Percentiles rank a stretch among this genome's conserved stretches.
These are phyloP conservation scores for Aureobasidium leucospermi DNA, from an alignment of 2,329 filamentous ascomycete species.

Conservation along the genomic window DNA sequence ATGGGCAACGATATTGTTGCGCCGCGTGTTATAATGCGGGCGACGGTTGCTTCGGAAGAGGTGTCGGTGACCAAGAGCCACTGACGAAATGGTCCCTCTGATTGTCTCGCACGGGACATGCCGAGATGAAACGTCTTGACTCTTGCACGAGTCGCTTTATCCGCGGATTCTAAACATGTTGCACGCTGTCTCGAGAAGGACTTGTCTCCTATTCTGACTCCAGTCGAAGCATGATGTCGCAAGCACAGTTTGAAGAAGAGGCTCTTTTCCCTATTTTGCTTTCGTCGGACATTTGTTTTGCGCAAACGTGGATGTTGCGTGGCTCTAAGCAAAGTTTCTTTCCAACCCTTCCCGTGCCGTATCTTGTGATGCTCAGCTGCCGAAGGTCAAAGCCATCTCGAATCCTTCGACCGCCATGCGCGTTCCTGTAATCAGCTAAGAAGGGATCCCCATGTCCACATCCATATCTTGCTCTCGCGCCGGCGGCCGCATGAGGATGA, in stretches of 20 bases:
- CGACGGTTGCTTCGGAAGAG: neutral
- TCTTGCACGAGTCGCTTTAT: neutral
- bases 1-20: neutral
- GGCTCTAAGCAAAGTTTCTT: neutral
- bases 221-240: neutral
- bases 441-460: neutral
- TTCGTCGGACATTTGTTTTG: neutral
- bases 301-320: neutral
- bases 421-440: neutral
- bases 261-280: neutral
- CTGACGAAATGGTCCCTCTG: neutral
- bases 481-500: neutral
- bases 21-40: neutral
- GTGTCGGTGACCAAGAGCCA: neutral
- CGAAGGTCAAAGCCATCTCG: neutral
- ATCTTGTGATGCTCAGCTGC: neutral
- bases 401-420: neutral
- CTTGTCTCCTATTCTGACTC: neutral
- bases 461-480: neutral
- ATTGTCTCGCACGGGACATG: neutral
- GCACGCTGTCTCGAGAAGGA: neutral
- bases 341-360: neutral
- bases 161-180: neutral
- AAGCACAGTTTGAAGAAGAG: neutral
- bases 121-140: constrained; percentile 2